These are phyloP conservation scores for Colletotrichum chrysophilum DNA, from an alignment of 2,329 filamentous ascomycete species.

Conservation along the genomic window DNA sequence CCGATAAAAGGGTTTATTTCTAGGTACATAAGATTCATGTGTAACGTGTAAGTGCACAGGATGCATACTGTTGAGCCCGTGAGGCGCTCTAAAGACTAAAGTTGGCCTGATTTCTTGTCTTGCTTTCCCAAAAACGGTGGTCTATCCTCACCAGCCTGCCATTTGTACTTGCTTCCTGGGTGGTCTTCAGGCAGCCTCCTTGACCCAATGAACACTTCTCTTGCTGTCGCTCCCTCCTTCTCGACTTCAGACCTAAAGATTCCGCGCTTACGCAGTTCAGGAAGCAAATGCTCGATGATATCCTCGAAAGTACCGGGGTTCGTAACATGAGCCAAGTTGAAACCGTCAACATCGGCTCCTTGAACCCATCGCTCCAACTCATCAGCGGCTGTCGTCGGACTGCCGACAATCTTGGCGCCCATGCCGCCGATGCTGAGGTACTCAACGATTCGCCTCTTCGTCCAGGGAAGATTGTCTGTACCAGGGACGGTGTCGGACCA, in stretches of 20 bases:
- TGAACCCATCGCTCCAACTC: slow-evolving; percentile 47
- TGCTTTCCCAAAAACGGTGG: background rate
- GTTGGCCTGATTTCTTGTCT: background rate
- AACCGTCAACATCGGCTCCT: slow-evolving; percentile 46
- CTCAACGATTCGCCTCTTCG: slow-evolving; percentile 60
- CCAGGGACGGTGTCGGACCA: slow-evolving; percentile 21
- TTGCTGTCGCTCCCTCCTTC: slow-evolving; percentile 20
- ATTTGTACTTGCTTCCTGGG: slow-evolving; percentile 16
- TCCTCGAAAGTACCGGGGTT: slow-evolving; percentile 42
- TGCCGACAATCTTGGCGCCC: slow-evolving; percentile 52
- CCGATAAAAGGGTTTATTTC: background rate
- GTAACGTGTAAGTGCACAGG: background rate
- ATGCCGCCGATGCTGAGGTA: slow-evolving; percentile 57
- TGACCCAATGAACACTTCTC: slow-evolving; percentile 21
- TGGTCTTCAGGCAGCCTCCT: slow-evolving; percentile 20
- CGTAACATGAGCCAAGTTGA: slow-evolving; percentile 45
- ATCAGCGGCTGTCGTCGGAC: slow-evolving; percentile 46
- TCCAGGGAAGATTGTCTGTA: slow-evolving; percentile 47
- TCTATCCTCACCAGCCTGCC: slow-evolving; percentile 9
- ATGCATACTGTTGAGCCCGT: background rate
- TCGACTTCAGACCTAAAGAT: slow-evolving; percentile 13
- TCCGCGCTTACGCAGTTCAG: slow-evolving; percentile 27
- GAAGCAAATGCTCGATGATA: slow-evolving; percentile 32
- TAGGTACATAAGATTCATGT: background rate
- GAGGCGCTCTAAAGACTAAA: background rate